Base-by-base conservation (phyloP, 805 yeast genomes). In the Kodamaea sagamina region DNA sequence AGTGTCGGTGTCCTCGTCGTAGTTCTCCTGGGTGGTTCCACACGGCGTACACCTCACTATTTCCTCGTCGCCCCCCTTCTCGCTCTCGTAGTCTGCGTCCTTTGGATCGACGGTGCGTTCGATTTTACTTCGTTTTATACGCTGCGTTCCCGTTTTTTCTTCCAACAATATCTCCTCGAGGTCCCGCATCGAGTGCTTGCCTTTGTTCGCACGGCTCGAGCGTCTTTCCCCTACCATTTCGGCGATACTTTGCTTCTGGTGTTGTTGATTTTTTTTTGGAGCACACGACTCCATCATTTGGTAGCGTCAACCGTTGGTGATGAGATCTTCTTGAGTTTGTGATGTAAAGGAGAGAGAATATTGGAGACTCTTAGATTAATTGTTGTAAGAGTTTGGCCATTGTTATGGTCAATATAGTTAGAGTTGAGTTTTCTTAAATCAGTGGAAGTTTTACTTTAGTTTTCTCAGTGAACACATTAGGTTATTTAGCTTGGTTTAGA, bases 11-110 rank as follows among this genome's bases (percentile, higher is more conserved):
- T 72, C 81, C 47, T 75, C 84, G 52, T 81, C 69, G 55, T 79
- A 82, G 48, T 79, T 82, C 12, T 63, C 72, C 43, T 77, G 78
- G 15, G 71, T 77, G 1, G 85, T 68, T 2, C 83, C 84, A 61
- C 89, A 84, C 0, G 78, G 81, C 1, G 71, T 59, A 58, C 90
- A 84, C 18, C 78, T 65, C 1, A 83, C 82, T 22, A 58, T 65
- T 17, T 68, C 84, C 18, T 65, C 69, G 18, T 68, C 68, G 35
- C 34, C 34, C 9, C 19, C 34, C 19, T 29, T 29, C 31, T 27
- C 31, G n/a, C 13, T 57, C 65, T 11, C 16, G 5, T 63, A 58
- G 4, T 49, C 52, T 3, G 36, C 43, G 12, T 36, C 41, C 8
- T 41, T 43, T 11, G 34, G 25, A 13, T 28, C 29, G 4, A 16